Evolutionary conservation across 257 asterid species (phyloP), one percentile per base, ranked within the genome.

Genomic region (Mentha longifolia): DNA sequence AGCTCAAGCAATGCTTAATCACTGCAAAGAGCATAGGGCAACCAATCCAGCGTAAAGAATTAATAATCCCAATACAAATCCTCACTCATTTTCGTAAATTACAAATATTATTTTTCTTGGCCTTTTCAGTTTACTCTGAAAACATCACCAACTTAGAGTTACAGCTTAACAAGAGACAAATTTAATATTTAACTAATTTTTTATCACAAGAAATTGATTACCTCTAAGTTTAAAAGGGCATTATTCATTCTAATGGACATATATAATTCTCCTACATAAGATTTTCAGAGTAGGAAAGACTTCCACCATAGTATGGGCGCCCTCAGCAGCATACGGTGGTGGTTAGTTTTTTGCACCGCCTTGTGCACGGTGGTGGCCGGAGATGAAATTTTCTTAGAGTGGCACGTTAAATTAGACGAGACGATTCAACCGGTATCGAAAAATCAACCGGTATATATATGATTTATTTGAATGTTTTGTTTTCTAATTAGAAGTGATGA

Each of bases 381-480:
- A 0, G 86, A 57, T 0, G 88, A 89, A 4, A 69, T 86, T 61
- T 83, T 72, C 42, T 74, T 83, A 0, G 83, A 84, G 6, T 90
- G 97, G 97, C 88, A 71, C 63, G 87, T 86, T 14, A 80, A 83
- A 3, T 4, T 83, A 28, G 57, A 84, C 67, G 31, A 80, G 3
- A 65, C 52, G 1, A 72, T 90, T 68, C 73, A 66, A 6, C 95
- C 92, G 0, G 56, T 75, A 2, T 78, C 84, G 1, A 20, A 41
- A 5, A 47, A 81, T 76, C 95, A 87, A 52, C 81, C 91, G 79
- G 95, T 90, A 87, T 14, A n/a, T 7, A 37, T 37, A 37, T 37
- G 4, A 25, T 25, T 25, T 2, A 25, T 25, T 25, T 25, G 28
- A 25, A 6, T 58, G n/a, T n/a, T n/a, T n/a, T n/a, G n/a, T n/a